Conservation (phyloP, 257 asterid genomes). For the Echium plantagineum region DNA sequence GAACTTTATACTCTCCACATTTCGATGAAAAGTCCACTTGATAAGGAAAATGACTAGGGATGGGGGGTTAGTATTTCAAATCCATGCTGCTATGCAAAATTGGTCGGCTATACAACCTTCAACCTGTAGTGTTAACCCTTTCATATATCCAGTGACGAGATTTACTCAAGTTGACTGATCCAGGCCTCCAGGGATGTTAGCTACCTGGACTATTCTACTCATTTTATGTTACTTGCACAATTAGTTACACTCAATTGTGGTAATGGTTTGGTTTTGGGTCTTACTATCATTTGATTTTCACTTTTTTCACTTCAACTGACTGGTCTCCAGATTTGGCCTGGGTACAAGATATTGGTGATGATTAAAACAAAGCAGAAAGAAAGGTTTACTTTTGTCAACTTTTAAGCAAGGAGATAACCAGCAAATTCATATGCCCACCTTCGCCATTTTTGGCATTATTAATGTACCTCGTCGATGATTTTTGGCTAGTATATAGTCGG, state of each 20-base stretch:
- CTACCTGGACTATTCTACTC: not conserved
- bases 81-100: not conserved
- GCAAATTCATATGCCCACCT: not conserved
- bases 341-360: slow-evolving; percentile 26
- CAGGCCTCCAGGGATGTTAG: not conserved
- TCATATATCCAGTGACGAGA: not conserved
- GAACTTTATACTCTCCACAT: too few relatives aligned
- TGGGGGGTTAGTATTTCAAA: not conserved
- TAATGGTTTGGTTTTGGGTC: not conserved
- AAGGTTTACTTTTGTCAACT: not conserved
- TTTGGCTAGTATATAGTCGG: not conserved
- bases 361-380: slow-evolving; percentile 8
- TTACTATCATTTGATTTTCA: not conserved
- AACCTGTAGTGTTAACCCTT: too few relatives aligned
- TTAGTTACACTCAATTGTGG: not conserved
- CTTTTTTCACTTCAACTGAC: not conserved
- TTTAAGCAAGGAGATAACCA: not conserved
- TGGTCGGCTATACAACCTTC: too few relatives aligned
- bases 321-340: slow-evolving; percentile 28
- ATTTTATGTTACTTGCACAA: not conserved
- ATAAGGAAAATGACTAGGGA: not conserved
- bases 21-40: too few relatives aligned
- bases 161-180: not conserved
- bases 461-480: not conserved
- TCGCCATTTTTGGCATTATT: not conserved